These are phyloP conservation scores for Elsinoe arachidis DNA, from an alignment of 2,329 filamentous ascomycete genomes.

Conservation along the genomic window DNA sequence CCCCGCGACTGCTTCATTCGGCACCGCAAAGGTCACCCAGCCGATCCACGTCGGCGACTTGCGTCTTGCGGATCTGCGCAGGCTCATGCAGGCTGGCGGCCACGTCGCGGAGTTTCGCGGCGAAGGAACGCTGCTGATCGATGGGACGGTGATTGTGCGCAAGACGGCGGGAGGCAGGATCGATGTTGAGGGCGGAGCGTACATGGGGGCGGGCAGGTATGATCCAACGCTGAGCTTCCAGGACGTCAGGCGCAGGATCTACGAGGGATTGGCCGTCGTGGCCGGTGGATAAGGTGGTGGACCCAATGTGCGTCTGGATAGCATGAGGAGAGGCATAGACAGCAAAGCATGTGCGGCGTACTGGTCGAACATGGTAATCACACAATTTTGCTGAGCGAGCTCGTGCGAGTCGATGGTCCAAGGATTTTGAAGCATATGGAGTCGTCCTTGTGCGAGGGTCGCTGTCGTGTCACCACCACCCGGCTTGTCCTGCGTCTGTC, in stretches of 20 bases:
- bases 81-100: constrained; percentile 70
- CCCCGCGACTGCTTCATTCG: constrained; percentile 53
- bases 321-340: background rate
- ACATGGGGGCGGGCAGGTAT: constrained; percentile 33
- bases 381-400: background rate
- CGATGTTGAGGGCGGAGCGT: constrained; percentile 71
- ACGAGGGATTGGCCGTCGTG: constrained; percentile 87
- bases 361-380: background rate
- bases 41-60: constrained; percentile 93
- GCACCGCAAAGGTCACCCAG: constrained; percentile 59
- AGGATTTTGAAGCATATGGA: background rate
- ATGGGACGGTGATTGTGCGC: constrained; percentile 76
- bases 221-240: constrained; percentile 54
- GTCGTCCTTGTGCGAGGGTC: background rate
- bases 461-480: background rate
- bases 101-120: constrained; percentile 88
- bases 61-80: constrained; percentile 75
- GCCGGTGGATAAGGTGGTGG: constrained; percentile 50
- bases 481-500: background rate
- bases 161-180: constrained; percentile 83
- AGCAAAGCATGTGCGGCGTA: background rate
- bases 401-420: constrained; percentile 1
- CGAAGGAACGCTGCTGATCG: constrained; percentile 83
- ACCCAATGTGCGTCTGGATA: background rate
- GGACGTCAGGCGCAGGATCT: constrained; percentile 82